Base-by-base conservation (phyloP, 768 basidiomycete genomes). In the Cubamyces lactineus region DNA sequence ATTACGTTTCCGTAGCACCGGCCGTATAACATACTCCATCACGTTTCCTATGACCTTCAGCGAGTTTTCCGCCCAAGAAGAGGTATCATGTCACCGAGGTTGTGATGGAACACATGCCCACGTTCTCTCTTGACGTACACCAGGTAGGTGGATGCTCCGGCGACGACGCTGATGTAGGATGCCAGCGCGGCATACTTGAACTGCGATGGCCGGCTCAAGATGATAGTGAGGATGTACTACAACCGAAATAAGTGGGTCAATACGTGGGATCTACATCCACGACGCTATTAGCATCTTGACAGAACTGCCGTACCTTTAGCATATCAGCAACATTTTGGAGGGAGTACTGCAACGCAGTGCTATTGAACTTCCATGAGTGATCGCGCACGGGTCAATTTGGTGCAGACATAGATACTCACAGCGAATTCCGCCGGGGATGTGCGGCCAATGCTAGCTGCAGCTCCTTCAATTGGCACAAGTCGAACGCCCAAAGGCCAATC, bases 401-500 rank as follows among this genome's bases (percentile, higher is more conserved):
- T 71, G 66, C 23, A 80, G 79, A 1, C 79, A 69, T 60, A 63
- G 73, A 34, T 54, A 71, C 57, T 11, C 75, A 63, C 65, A 83
- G 69, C 0, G 76, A 70, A 55, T 84, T 84, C 6, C 79, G 72
- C 5, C 78, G 70, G 1, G 82, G 81, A 64, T 84, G 78, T 7
- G 73, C 54, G 16, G 72, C 70, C 5, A 85, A 75, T 0, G 78
- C 74, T 15, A 74, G 70, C 65, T 85, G 83, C 5, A 85, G 71
- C 56, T 79, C 74, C 59, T 83, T 80, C 12, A 82, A 71, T 57
- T 85, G 83, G 48, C 74, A 73, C 8, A 85, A 74, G 65, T 85
- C 84, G 67, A 85, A 84, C 0, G 77, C 74, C 82, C 82, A 84
- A 0, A 85, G 74, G 0, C 82, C 81, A 34, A 82, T 76, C 7